Evolutionary conservation across 768 basidiomycete genomes (phyloP), one percentile per base, ranked within the genome.

Genomic region (Multifurca ochricompacta): DNA sequence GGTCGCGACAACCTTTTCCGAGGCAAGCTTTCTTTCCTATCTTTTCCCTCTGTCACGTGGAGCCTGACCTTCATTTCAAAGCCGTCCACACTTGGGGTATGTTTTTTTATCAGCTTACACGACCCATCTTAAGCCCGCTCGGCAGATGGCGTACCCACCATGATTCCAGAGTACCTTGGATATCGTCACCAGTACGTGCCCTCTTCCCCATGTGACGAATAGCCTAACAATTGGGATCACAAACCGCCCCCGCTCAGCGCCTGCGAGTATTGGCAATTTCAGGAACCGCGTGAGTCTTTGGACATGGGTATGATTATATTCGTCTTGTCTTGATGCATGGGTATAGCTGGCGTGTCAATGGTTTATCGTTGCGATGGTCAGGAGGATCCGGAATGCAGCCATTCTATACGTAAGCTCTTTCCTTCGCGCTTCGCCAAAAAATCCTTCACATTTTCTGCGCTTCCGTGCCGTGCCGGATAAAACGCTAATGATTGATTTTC

Each of bases 111-210:
- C 19, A 30, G 49, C 21, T 18, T 13, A 25, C 19, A 1, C 27
- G 34, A 27, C 16, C 48, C 23, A 47, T 21, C n/a, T n/a, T 25
- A 41, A 19, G 14, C 16, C 47, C 19, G 2, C 18, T 10, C 23
- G 8, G 19, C 44, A 76, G 78, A 79, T 54, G 77, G 78, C 7
- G 74, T 79, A 7, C 77, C 79, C 4, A 78, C 76, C 5, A 71
- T 80, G 58, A 65, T 80, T 40, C 73, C 73, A 27, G 66, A 69
- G 48, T 58, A 27, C 30, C 64, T 77, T 13, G 78, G 77, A 16
- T 80, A 80, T 61, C 69, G 62, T 37, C 78, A 79, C 52, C 77
- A 70, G 65, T 77, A 61, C 49, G 63, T 44, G 13, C 19, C 28
- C 3, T 30, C 18, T 56, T 41, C 19, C 46, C 32, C 43, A 41